Evolutionary conservation across 140 eudicot genomes (phyloP).

Genomic region (Stevia rebaudiana): DNA sequence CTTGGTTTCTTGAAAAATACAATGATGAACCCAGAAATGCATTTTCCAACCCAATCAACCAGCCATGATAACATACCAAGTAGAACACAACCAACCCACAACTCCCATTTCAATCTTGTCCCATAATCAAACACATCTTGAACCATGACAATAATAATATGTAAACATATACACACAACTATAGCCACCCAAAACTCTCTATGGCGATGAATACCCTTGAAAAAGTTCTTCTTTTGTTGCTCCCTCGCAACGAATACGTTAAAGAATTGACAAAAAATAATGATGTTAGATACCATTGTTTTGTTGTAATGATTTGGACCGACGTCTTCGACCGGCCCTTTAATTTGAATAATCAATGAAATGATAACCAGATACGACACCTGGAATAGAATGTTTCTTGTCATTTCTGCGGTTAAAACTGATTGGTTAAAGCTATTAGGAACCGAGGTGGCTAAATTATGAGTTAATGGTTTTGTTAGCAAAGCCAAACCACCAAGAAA

Average conservation of each 20-base stretch:
- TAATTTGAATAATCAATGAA: conserved; percentile 19
- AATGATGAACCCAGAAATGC: conserved; percentile 1
- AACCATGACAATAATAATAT: conserved; percentile 5
- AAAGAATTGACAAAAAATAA: conserved; percentile 29
- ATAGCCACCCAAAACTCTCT: conserved; percentile 23
- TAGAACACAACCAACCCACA: conserved; percentile 24
- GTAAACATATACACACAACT: neutral
- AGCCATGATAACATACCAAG: conserved; percentile 26
- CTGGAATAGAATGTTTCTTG: conserved; percentile 31
- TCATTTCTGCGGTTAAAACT: conserved; percentile 27
- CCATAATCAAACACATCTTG: conserved; percentile 13
- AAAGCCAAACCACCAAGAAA: conserved; percentile 33
- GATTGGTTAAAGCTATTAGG: neutral
- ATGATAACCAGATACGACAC: conserved; percentile 19
- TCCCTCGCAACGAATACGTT: conserved; percentile 34
- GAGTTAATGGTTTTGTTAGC: conserved; percentile 15
- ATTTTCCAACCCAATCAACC: conserved; percentile 32
- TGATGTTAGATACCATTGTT: conserved; percentile 20
- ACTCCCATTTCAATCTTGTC: conserved; percentile 25
- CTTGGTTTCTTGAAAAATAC: no score
- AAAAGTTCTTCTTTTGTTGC: conserved; percentile 28
- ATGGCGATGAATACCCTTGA: conserved; percentile 22
- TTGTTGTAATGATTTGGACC: neutral
- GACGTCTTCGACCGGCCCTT: conserved; percentile 12
- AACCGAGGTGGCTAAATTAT: conserved; percentile 2